phyloP scores from a whole-genome alignment of 441 rosid species.

The Gossypium lobatum region DNA sequence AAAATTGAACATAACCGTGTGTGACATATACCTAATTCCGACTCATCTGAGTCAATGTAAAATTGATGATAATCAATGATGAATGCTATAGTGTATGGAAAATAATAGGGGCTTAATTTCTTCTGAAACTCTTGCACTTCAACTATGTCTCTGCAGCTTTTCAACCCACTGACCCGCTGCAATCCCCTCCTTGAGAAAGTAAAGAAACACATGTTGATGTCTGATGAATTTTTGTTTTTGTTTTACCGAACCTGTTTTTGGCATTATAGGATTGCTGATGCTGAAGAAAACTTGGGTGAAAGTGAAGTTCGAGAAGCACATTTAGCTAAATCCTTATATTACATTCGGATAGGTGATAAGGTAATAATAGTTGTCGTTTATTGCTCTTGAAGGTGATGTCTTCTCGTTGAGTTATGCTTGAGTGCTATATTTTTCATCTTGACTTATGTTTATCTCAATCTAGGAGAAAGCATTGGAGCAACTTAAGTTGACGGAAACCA shows the following conservation, averaged over 20 bases:
- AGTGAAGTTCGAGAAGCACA: constrained; percentile 99
- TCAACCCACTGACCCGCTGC: too few species aligned
- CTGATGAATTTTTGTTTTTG: neutral
- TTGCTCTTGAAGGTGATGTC: neutral
- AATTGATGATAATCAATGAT: neutral
- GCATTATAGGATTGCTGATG: constrained; percentile 73
- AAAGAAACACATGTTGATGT: neutral
- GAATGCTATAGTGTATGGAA: neutral
- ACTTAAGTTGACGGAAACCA: constrained; percentile 84
- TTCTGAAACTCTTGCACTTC: neutral
- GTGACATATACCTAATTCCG: neutral
- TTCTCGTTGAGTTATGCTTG: constrained; percentile 13
- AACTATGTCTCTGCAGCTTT: neutral
- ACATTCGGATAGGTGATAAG: constrained; percentile 83
- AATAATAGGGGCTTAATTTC: neutral
- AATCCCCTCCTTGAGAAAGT: neutral
- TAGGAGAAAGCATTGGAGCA: constrained; percentile 96
- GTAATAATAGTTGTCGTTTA: constrained; percentile 26
- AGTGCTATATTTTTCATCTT: constrained; percentile 8
- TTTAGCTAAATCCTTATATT: constrained; percentile 88
- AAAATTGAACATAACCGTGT: neutral
- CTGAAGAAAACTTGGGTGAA: constrained; percentile 96
- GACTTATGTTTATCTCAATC: constrained; percentile 9
- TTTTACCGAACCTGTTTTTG: neutral
- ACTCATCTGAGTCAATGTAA: neutral